phyloP scores from a whole-genome alignment of 2,329 filamentous ascomycete species.

The Aspergillus alliaceus region DNA sequence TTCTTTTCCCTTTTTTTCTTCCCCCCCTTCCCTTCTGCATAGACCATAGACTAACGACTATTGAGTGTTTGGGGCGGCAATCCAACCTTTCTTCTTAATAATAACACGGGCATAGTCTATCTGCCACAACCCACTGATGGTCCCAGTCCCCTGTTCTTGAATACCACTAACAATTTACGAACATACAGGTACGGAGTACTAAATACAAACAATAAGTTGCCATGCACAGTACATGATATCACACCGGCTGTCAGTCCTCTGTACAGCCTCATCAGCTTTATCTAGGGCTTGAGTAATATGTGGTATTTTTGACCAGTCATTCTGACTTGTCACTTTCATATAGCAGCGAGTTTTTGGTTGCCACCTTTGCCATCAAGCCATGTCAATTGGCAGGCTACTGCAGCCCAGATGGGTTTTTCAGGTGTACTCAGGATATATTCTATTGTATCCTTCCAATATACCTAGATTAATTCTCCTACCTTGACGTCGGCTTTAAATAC shows the following conservation, averaged over 20 bases:
- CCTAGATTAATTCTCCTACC: neutral
- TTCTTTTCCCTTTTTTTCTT: neutral
- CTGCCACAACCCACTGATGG: neutral
- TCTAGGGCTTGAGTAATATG: neutral
- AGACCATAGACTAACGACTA: neutral
- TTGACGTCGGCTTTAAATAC: neutral
- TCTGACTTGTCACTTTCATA: constrained; percentile 5
- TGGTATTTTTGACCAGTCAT: neutral
- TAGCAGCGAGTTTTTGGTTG: neutral
- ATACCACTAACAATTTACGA: no score
- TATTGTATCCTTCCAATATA: neutral
- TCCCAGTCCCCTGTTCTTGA: neutral
- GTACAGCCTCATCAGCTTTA: neutral
- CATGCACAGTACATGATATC: no score
- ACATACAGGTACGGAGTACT: no score
- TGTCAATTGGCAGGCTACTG: neutral
- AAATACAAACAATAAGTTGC: neutral
- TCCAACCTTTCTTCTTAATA: neutral
- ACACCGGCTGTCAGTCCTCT: no score
- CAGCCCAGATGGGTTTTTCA: neutral
- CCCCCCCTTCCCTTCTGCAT: neutral
- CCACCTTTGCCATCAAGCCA: neutral
- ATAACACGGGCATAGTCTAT: neutral
- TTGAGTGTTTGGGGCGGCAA: neutral
- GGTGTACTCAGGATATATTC: neutral